These are phyloP conservation scores for Byssoonygena ceratinophila DNA, from an alignment of 2,329 filamentous ascomycete species.

Conservation along the genomic window DNA sequence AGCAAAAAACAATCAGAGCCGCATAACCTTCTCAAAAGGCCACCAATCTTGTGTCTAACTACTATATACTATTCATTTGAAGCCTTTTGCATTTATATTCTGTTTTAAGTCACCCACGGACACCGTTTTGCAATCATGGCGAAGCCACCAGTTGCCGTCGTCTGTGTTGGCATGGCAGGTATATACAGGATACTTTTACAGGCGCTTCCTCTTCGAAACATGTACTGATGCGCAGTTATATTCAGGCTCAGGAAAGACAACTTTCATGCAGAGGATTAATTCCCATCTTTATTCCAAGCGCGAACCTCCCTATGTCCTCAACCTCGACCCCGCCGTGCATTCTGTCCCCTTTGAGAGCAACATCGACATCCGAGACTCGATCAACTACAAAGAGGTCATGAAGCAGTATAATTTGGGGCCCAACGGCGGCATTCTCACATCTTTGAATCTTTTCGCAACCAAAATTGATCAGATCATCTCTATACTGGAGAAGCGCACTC, in stretches of 20 bases:
- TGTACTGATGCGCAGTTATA: constrained; percentile 5
- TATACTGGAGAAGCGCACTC: constrained; percentile 78
- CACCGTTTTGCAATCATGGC: constrained; percentile 31
- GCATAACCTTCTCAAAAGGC: neutral
- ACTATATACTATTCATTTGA: neutral
- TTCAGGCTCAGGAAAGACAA: constrained; percentile 90
- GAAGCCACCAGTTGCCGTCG: constrained; percentile 60
- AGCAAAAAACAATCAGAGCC: neutral
- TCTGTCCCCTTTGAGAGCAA: constrained; percentile 92
- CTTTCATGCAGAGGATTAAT: constrained; percentile 98
- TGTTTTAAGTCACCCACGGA: neutral
- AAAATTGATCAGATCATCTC: constrained; percentile 93
- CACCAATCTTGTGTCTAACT: neutral
- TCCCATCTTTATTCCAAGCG: constrained; percentile 74
- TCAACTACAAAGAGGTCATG: constrained; percentile 99
- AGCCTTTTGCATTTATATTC: neutral
- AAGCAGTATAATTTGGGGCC: constrained; percentile 96
- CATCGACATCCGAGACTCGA: constrained; percentile 96
- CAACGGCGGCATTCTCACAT: constrained; percentile 93
- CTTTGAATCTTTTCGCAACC: constrained; percentile 89
- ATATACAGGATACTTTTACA: constrained; percentile 20
- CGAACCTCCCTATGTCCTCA: constrained; percentile 84
- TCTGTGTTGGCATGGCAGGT: constrained; percentile 96
- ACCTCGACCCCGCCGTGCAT: constrained; percentile 89
- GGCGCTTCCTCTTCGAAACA: neutral